Base-by-base conservation (phyloP, 805 yeast species). In the Nakazawaea anatomiae region DNA sequence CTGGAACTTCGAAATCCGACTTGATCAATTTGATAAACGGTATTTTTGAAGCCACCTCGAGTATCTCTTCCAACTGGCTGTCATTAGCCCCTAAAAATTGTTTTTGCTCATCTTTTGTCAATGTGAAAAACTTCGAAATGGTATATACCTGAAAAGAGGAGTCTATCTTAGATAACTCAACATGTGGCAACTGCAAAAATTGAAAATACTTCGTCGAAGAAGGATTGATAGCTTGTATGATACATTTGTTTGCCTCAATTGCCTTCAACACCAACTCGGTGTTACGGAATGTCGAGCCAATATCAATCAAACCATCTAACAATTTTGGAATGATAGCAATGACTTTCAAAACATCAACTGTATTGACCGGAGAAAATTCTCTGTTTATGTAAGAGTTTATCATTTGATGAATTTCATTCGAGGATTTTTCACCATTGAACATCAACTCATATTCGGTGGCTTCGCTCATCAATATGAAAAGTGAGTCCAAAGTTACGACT, bases 1-100 rank as follows among this genome's bases (percentile, higher is more conserved):
- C 98, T 4, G 96, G 92, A 42, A 92, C 96, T 55, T 77, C 76
- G 69, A 89, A 89, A 52, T 79, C 80, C 42, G 95, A 84, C 47
- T 78, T 79, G 31, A 90, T 56, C 12, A 90, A 70, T 59, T 85
- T 80, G 46, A 91, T 66, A 44, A 73, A 67, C 42, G 97, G 97
- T 35, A 90, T 79, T 34, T 75, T 71, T 3, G 77, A 63, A 1
- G 91, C 95, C 52, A 82, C 75, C 3, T 68, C 65, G 46, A 83
- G 62, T 1, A 87, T 75, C 31, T 70, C 70, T 28, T 74, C 63
- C 50, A 86, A 65, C 55, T 79, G 66, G 8, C 71, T 65, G 39
- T 64, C 63, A 61, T 77, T 78, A 25, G 63, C 63, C 28, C 87
- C 87, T 57, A 87, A 71, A 18, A 73, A 77, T 54, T 76, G 71